Evolutionary conservation across 345 rosid species (phyloP).

Genomic region (Citrus glauca): DNA sequence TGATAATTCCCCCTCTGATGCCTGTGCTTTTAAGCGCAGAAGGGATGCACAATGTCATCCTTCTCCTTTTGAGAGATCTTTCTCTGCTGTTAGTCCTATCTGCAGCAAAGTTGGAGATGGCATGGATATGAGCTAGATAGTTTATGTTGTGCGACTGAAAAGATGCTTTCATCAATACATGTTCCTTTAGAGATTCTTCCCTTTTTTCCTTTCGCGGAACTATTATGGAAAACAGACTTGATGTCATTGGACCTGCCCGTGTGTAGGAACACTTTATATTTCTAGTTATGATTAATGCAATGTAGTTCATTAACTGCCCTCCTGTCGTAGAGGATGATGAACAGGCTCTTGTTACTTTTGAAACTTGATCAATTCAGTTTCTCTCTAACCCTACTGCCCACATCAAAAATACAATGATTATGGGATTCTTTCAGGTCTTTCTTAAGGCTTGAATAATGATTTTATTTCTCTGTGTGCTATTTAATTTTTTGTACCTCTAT

Average conservation of each 20-base stretch:
- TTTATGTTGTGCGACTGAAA: constrained; percentile 23
- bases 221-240: constrained; percentile 43
- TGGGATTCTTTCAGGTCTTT: constrained; percentile 14
- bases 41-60: constrained; percentile 65
- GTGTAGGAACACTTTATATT: constrained; percentile 52
- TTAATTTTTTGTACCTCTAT: constrained; percentile 1
- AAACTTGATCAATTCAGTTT: constrained; percentile 18
- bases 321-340: constrained; percentile 17
- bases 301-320: constrained; percentile 32
- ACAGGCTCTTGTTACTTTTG: constrained; percentile 13
- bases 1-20: constrained; percentile 66
- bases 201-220: constrained; percentile 33
- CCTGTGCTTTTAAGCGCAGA: constrained; percentile 82
- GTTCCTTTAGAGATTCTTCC: constrained; percentile 29
- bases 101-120: constrained; percentile 95
- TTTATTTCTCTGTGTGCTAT: neutral
- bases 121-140: constrained; percentile 88
- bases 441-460: constrained; percentile 8
- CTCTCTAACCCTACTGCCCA: constrained; percentile 16
- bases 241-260: constrained; percentile 45
- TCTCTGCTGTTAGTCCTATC: constrained; percentile 82
- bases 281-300: constrained; percentile 43
- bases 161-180: constrained; percentile 22
- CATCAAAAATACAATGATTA: neutral
- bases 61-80: constrained; percentile 96